Percentiles rank a stretch among this genome's conserved stretches.
These are phyloP conservation scores for Fusarium sp. DNA, from an alignment of 2,329 filamentous ascomycete species.

Conservation along the genomic window DNA sequence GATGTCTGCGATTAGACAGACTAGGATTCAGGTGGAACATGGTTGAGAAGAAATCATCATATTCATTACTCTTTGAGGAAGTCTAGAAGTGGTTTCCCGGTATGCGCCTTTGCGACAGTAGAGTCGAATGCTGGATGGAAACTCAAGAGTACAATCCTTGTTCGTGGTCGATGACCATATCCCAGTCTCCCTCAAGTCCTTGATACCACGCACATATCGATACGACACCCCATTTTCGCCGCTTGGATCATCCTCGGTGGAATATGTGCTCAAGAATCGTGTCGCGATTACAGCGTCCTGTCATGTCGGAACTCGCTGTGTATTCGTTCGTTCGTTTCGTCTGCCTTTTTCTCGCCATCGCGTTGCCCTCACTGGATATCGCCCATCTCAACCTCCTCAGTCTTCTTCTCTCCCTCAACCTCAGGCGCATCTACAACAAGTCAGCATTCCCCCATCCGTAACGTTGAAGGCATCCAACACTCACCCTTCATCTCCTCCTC, in stretches of 20 bases:
- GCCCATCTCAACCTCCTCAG: constrained; percentile 50
- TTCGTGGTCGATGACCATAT: background rate
- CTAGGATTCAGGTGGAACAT: background rate
- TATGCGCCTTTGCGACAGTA: constrained; percentile 8
- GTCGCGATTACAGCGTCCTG: background rate
- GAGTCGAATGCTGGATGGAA: background rate
- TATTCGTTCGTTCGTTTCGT: constrained; percentile 4
- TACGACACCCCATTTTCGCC: background rate
- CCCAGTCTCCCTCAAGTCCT: background rate
- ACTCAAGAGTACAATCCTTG: background rate
- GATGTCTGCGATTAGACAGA: background rate
- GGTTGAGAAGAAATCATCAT: constrained; percentile 16
- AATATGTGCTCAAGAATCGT: constrained; percentile 7
- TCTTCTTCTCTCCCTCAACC: constrained; percentile 29
- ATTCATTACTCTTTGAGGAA: constrained; percentile 25
- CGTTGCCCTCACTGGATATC: constrained; percentile 44
- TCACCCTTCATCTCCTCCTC: constrained; percentile 66
- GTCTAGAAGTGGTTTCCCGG: constrained; percentile 4
- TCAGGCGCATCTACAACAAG: constrained; percentile 44
- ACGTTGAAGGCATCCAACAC: constrained; percentile 24
- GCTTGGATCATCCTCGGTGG: background rate
- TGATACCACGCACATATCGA: background rate
- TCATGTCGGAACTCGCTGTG: background rate
- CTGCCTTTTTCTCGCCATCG: background rate
- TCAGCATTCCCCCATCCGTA: constrained; percentile 10